Base-by-base conservation (phyloP, 495 filamentous ascomycete genomes). In the Hyphodiscus hymeniophilus region DNA sequence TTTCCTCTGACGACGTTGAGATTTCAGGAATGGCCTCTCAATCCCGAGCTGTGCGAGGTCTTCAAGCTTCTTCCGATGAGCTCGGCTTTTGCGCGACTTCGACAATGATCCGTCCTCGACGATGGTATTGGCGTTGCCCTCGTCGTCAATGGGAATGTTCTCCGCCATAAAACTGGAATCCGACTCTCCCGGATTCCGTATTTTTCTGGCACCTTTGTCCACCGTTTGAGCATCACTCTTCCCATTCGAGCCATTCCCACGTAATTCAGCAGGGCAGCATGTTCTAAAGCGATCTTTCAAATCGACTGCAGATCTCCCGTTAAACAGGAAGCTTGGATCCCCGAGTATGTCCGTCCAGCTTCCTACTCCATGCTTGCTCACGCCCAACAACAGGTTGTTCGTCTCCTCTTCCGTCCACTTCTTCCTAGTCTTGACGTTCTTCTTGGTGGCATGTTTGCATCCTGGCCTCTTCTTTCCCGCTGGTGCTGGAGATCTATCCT, bases 391-490 rank as follows among this genome's bases (percentile, higher is more conserved):
- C 10, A 95, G 66, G 44, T 83, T 74, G 20, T 80, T 78, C 1
- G 87, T 94, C 60, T 95, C 89, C 56, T 89, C 80, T 42, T 92
- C 82, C 0, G 81, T 82, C 89, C 89, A 95, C 54, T 79, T 84
- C 46, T 73, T 75, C 51, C 75, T 45, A 2, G 45, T 22, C 12
- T 49, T 36, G 4, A 30, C 38, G 16, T 41, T 38, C 13, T 51
- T 56, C 21, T 47, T 52, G 22, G 48, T 22, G 13, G 13, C 30
- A 11, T 43, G 12, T n/a, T 12, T 34, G 1, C 23, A 32, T n/a
- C 26, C n/a, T 15, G 23, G 32, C 4, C 39, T 52, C 18, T 8
- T 41, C n/a, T 12, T 20, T 11, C 41, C 40, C 7, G 40, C 24
- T 26, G 26, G 4, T 16, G 5, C 23, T 11, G 41, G 11, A 20